A percentile compares a stretch with the other conserved stretches of the same genome.
phyloP scores from a whole-genome alignment of 352 stramenopile species.

The Pythium myriotylum region DNA sequence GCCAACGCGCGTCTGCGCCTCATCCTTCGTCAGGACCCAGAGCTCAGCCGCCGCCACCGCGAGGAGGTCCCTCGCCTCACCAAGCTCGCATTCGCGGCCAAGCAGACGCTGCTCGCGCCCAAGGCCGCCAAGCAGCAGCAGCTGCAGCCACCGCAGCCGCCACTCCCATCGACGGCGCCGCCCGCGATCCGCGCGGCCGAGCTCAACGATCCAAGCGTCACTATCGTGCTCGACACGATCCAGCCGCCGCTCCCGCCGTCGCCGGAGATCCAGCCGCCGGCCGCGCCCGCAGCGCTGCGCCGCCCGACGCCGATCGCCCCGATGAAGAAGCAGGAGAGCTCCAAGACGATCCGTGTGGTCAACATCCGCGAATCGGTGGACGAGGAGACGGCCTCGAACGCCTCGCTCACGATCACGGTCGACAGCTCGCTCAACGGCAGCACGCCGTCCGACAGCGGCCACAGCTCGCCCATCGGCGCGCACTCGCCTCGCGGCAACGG shows the following conservation, averaged over 20 bases:
- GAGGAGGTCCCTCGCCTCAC: constrained; percentile 84
- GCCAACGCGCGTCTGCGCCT: constrained; percentile 81
- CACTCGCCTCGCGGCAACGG: constrained; percentile 10
- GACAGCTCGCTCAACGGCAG: constrained; percentile 27
- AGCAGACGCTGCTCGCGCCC: constrained; percentile 50
- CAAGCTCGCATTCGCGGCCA: constrained; percentile 75
- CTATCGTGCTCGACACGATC: constrained; percentile 51
- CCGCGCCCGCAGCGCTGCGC: constrained; percentile 50
- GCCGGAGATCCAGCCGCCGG: constrained; percentile 24
- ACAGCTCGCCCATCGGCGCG: constrained; percentile 22
- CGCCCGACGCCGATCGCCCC: constrained; percentile 59
- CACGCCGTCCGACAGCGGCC: constrained; percentile 22
- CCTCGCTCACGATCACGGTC: constrained; percentile 50
- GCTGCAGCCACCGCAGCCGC: constrained; percentile 5
- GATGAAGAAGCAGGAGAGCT: constrained; percentile 56
- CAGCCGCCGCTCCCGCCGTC: constrained; percentile 26
- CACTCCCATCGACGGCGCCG: constrained; percentile 16
- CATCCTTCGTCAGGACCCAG: constrained; percentile 83
- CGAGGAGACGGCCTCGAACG: constrained; percentile 24
- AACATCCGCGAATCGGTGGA: constrained; percentile 69
- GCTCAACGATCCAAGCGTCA: constrained; percentile 17
- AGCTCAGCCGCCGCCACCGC: constrained; percentile 83
- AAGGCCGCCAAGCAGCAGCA: constrained; percentile 45
- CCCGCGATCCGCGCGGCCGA: constrained; percentile 22
- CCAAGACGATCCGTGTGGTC: constrained; percentile 75